phyloP scores from a whole-genome alignment of 2,329 filamentous ascomycete genomes.

The Colletotrichum lupini region DNA sequence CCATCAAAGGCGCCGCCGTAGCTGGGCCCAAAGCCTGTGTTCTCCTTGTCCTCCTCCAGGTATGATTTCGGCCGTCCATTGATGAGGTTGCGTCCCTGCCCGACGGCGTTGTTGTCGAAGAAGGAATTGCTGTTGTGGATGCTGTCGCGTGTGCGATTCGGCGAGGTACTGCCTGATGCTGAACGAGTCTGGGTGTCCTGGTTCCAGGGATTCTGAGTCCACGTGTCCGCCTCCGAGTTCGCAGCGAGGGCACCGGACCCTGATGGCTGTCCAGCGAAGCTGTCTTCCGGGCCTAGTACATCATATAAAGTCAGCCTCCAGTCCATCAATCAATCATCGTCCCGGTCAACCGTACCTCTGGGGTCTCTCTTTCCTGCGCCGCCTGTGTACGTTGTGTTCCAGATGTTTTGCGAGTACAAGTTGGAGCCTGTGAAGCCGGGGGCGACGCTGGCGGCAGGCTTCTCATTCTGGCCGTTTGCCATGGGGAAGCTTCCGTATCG shows the following conservation, averaged over 20 bases:
- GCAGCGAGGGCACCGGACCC: conserved; percentile 77
- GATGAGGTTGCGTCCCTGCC: conserved; percentile 48
- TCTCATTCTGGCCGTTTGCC: conserved; percentile 45
- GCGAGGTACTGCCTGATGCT: conserved; percentile 66
- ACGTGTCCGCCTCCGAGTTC: conserved; percentile 75
- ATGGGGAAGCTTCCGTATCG: conserved; percentile 52
- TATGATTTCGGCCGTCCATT: conserved; percentile 45
- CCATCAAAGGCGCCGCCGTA: conserved; percentile 38
- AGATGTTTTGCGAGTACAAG: conserved; percentile 51
- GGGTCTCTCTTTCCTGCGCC: conserved; percentile 55
- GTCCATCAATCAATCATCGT: neutral
- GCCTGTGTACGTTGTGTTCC: conserved; percentile 51
- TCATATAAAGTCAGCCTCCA: conserved; percentile 42
- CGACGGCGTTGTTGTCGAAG: conserved; percentile 60
- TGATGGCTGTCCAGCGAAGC: conserved; percentile 56
- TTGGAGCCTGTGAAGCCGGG: conserved; percentile 48
- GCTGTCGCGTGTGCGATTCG: conserved; percentile 65
- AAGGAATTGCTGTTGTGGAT: conserved; percentile 55
- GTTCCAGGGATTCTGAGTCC: conserved; percentile 71
- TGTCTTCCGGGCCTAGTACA: conserved; percentile 17
- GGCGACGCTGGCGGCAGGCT: conserved; percentile 45
- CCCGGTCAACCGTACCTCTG: conserved; percentile 55
- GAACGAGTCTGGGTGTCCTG: conserved; percentile 58
- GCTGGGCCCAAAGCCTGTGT: conserved; percentile 40
- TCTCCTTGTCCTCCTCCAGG: conserved; percentile 54